These are phyloP conservation scores for Ramaria rubella DNA, from an alignment of 768 basidiomycete species.

Conservation along the genomic window DNA sequence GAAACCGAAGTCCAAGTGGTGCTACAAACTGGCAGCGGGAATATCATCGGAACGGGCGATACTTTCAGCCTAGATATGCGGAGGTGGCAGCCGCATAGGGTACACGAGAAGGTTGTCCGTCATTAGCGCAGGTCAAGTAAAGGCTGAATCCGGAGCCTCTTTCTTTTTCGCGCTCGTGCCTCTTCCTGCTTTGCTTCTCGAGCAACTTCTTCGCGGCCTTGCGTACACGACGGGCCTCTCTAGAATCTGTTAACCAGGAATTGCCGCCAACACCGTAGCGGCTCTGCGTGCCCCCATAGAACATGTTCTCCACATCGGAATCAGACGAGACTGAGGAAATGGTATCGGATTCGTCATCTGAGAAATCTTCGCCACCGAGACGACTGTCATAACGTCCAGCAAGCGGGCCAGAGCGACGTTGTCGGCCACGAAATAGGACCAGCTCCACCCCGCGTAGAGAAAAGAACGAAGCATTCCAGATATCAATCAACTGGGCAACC, in stretches of 20 bases:
- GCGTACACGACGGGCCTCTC: constrained; percentile 46
- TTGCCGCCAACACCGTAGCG: constrained; percentile 38
- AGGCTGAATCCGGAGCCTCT: constrained; percentile 38
- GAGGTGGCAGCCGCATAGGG: background rate
- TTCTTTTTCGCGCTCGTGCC: background rate
- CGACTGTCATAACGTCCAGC: constrained; percentile 49
- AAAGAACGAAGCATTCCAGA: constrained; percentile 80
- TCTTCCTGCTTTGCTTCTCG: constrained; percentile 17
- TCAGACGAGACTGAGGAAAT: constrained; percentile 19
- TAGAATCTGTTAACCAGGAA: constrained; percentile 32
- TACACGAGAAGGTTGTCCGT: constrained; percentile 5
- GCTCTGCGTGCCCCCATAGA: constrained; percentile 29
- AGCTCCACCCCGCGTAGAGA: constrained; percentile 67
- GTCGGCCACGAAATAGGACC: constrained; percentile 72
- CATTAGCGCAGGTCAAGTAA: constrained; percentile 47
- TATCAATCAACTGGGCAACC: constrained; percentile 63
- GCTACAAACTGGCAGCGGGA: background rate
- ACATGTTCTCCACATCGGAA: constrained; percentile 31
- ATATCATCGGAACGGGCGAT: background rate
- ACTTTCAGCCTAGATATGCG: background rate
- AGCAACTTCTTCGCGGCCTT: constrained; percentile 18
- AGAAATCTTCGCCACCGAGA: constrained; percentile 33
- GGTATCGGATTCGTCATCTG: constrained; percentile 31
- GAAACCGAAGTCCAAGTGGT: too few relatives aligned
- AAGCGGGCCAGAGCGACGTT: constrained; percentile 63